Conservation (phyloP, 2,329 filamentous ascomycete genomes). For the Furcasterigmium furcatum region DNA sequence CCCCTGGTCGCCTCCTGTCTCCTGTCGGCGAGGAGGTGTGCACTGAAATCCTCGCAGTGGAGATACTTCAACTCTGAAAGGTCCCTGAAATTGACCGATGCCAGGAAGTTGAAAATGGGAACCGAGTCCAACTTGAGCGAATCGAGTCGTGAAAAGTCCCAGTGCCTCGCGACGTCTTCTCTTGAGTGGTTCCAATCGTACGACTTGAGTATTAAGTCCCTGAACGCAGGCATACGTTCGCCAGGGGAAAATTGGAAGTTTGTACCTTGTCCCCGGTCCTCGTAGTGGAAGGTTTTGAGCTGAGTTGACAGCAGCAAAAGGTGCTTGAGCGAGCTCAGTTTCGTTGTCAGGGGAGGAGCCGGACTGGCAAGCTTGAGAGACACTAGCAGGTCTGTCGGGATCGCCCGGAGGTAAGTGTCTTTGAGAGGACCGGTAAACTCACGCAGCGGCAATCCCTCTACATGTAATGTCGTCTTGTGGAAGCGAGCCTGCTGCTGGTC, state of each 20-base stretch:
- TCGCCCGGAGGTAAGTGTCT: slow-evolving; percentile 31
- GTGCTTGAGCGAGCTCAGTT: slow-evolving; percentile 36
- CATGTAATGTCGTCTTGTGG: slow-evolving; percentile 27
- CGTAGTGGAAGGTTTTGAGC: slow-evolving; percentile 37
- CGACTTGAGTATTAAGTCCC: slow-evolving; percentile 36
- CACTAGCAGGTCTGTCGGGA: slow-evolving; percentile 32
- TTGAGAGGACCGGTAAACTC: slow-evolving; percentile 28
- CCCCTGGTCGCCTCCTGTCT: slow-evolving; percentile 33
- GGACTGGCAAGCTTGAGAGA: slow-evolving; percentile 37
- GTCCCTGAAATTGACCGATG: slow-evolving; percentile 32
- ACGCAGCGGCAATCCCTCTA: slow-evolving; percentile 37
- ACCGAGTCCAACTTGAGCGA: slow-evolving; percentile 38
- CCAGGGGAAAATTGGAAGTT: slow-evolving; percentile 33
- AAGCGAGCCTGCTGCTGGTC: slow-evolving; percentile 22
- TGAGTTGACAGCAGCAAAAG: slow-evolving; percentile 31
- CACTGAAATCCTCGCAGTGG: slow-evolving; percentile 41
- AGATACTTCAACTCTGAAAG: slow-evolving; percentile 32
- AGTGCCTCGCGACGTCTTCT: slow-evolving; percentile 34
- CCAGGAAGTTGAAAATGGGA: slow-evolving; percentile 40
- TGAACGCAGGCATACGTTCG: slow-evolving; percentile 40
- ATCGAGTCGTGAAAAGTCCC: slow-evolving; percentile 41
- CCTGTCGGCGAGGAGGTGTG: slow-evolving; percentile 30
- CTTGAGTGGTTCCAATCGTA: slow-evolving; percentile 46
- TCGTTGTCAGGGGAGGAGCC: slow-evolving; percentile 34
- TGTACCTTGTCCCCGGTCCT: slow-evolving; percentile 41